Base-by-base conservation (phyloP, 2,329 filamentous ascomycete genomes). In the Sporothrix pseudoabietina region DNA sequence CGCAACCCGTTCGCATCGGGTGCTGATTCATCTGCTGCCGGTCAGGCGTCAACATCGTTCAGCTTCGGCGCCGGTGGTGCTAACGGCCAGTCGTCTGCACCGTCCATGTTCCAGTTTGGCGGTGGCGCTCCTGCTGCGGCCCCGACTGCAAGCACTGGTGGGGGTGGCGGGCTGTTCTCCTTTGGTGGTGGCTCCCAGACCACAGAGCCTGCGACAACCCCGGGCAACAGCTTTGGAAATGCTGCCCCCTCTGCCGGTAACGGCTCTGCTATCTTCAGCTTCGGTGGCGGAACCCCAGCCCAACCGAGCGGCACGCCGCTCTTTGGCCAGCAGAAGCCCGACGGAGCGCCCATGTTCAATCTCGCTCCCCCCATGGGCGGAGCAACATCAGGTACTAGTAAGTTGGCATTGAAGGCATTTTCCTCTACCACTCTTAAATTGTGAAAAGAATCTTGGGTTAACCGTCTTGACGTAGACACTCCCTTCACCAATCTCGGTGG, bases 401-500 rank as follows among this genome's bases (percentile, higher is more conserved):
- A 82, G 83, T 82, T 68, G 9, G 19, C 57, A 49, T 35, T 14
- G 14, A 9, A 22, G 10, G 3, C 54, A 49, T 22, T n/a, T 16
- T 55, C 6, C 55, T 65, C 7, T 65, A 30, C 44, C 61, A 4
- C 19, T 49, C 26, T 49, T 32, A n/a, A 1, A 54, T 49, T 47
- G n/a, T 35, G n/a, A 16, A 52, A 7, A 12, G 7, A 26, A 52
- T 19, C 22, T 26, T n/a, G 39, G 30, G 35, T 47, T 74, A 63
- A 74, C 63, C 59, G n/a, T 39, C 6, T n/a, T 32, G 6, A 14
- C 80, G 76, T 82, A 87, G 85, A 87, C 82, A 86, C 86, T 80
- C 85, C 86, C 75, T 85, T 87, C 77, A 86, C 84, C 70, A 74
- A 72, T 78, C 84, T 89, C 79, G 87, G 86, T 76, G 87, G 86